Evolutionary conservation across 768 basidiomycete genomes (phyloP).

Genomic region (Boletus edulis): DNA sequence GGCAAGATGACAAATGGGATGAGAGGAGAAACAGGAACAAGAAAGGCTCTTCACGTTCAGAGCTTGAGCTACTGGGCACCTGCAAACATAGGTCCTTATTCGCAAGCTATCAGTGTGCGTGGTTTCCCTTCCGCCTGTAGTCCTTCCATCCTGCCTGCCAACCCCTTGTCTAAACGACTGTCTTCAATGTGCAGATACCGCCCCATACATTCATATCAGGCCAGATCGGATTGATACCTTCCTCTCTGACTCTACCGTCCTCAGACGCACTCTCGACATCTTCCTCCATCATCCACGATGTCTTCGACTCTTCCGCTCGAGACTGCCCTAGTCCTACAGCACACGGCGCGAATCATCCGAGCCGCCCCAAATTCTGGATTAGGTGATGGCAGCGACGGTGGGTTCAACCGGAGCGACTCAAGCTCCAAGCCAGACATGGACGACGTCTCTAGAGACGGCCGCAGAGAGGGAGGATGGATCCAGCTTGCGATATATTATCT

Average conservation of each 20-base stretch:
- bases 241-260: conserved; percentile 63
- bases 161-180: background rate
- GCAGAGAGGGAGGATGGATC: conserved; percentile 41
- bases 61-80: conserved; percentile 98
- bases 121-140: background rate
- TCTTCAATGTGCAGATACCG: conserved; percentile 49
- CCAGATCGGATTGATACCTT: conserved; percentile 89
- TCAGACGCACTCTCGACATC: conserved; percentile 18
- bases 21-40: conserved; percentile 31
- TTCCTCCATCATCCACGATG: conserved; percentile 49
- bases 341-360: conserved; percentile 62
- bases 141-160: background rate
- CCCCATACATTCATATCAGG: conserved; percentile 88
- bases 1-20: conserved; percentile 12
- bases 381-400: conserved; percentile 27
- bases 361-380: conserved; percentile 51
- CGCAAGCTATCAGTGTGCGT: conserved; percentile 83
- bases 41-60: conserved; percentile 90
- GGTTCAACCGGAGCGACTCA: conserved; percentile 22
- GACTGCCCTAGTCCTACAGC: conserved; percentile 75
- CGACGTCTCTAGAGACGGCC: conserved; percentile 31
- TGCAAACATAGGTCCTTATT: conserved; percentile 98
- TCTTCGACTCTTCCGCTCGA: conserved; percentile 55
- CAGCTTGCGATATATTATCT: conserved; percentile 78
- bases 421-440: conserved; percentile 23